phyloP scores from a whole-genome alignment of 1,139 yeast genomes.

The Diutina pseudorugosa region DNA sequence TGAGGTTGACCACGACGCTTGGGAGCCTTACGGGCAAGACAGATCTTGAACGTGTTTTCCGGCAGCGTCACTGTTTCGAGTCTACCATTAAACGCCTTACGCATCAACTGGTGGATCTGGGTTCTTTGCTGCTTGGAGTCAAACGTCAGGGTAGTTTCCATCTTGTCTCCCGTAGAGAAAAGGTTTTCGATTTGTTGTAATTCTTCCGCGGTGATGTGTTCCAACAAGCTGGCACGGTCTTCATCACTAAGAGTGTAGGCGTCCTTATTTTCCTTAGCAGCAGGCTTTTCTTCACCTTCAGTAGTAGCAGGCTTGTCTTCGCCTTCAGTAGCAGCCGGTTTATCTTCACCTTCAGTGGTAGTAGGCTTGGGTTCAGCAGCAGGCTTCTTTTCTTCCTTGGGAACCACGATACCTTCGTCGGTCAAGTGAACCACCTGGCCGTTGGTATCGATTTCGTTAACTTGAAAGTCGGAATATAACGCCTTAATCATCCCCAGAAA shows the following conservation, averaged over 20 bases:
- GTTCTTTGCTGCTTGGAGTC: conserved; percentile 66
- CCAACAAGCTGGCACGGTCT: conserved; percentile 33
- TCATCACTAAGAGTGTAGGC: conserved; percentile 36
- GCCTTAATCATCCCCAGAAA: conserved; percentile 75
- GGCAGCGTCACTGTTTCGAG: conserved; percentile 72
- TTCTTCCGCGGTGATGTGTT: conserved; percentile 47
- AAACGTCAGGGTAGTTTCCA: conserved; percentile 47
- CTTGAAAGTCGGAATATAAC: conserved; percentile 89
- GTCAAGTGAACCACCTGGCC: conserved; percentile 64
- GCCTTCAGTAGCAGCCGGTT: conserved; percentile 14
- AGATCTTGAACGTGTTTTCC: conserved; percentile 51
- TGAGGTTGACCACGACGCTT: conserved; percentile 2
- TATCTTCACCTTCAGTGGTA: conserved; percentile 2
- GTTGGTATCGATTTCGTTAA: conserved; percentile 64
- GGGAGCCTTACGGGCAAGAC: conserved; percentile 18
- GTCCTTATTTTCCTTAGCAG: conserved; percentile 13
- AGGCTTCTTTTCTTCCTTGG: conserved; percentile 33
- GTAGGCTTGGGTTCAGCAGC: conserved; percentile 20
- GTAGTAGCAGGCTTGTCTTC: conserved; percentile 15
- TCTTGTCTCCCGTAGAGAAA: conserved; percentile 42
- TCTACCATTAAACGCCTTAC: conserved; percentile 62
- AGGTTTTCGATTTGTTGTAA: conserved; percentile 42
- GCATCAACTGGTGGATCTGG: conserved; percentile 58
- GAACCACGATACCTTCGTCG: conserved; percentile 57
- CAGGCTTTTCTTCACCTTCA: conserved; percentile 8